Conservation (phyloP, 371 early-diverging fungal species). For the Mucor racemosus region DNA sequence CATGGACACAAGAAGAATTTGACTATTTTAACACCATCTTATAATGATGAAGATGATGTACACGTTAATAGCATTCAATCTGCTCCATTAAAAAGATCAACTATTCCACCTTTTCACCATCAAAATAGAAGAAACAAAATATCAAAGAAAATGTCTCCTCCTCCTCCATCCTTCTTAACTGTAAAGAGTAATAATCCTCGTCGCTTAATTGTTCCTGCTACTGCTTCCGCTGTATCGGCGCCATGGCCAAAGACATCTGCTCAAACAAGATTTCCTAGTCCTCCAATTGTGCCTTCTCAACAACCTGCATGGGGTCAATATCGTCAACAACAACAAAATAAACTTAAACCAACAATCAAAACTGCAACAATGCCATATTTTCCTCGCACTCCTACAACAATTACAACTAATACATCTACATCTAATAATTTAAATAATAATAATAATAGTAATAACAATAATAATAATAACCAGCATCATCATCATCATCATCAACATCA, state of each 20-base stretch:
- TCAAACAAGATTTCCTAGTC: conserved; percentile 40
- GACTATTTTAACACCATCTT: conserved; percentile 65
- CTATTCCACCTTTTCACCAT: conserved; percentile 18
- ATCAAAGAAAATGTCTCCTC: conserved; percentile 9
- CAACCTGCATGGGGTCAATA: conserved; percentile 34
- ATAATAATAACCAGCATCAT: too few relatives aligned
- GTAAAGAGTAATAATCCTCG: conserved; percentile 1
- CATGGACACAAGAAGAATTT: conserved; percentile 57
- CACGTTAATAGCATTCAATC: conserved; percentile 45
- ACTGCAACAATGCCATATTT: not conserved
- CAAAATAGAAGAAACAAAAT: conserved; percentile 4
- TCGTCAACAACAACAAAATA: conserved; percentile 14
- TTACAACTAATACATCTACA: not conserved
- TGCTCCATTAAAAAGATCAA: conserved; percentile 53
- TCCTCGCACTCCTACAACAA: not conserved
- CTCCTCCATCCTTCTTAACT: not conserved
- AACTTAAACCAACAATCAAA: not conserved
- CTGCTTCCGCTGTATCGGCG: conserved; percentile 21
- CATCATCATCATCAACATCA: too few relatives aligned
- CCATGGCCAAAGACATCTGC: conserved; percentile 26
- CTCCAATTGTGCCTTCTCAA: conserved; percentile 56
- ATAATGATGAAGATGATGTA: conserved; percentile 32
- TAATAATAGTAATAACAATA: too few relatives aligned
- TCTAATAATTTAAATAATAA: not conserved
- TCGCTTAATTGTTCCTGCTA: conserved; percentile 18